phyloP scores from a whole-genome alignment of 768 basidiomycete species.

The Mycena indigotica region DNA sequence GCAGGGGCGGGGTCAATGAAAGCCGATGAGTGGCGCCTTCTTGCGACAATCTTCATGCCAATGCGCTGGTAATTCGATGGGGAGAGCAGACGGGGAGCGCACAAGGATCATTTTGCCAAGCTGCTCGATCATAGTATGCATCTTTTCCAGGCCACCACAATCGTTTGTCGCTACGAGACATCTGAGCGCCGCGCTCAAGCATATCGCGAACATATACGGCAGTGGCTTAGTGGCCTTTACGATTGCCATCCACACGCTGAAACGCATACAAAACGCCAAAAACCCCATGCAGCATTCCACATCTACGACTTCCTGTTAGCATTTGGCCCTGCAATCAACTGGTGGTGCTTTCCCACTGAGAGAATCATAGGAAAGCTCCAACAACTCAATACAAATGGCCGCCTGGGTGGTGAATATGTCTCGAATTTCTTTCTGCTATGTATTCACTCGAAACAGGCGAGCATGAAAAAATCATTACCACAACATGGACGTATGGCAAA shows the following conservation, averaged over 20 bases:
- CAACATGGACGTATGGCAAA: constrained; percentile 14
- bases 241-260: constrained; percentile 25
- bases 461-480: constrained; percentile 11
- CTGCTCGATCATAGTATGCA: constrained; percentile 30
- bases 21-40: constrained; percentile 37
- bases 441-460: constrained; percentile 1
- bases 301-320: constrained; percentile 35
- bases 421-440: background rate
- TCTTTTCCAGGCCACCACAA: constrained; percentile 26
- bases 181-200: constrained; percentile 4
- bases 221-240: constrained; percentile 27
- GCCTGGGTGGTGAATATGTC: constrained; percentile 24
- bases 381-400: constrained; percentile 33
- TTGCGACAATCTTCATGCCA: constrained; percentile 36
- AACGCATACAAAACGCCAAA: constrained; percentile 5
- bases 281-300: constrained; percentile 34
- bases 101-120: background rate
- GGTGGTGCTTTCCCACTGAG: constrained; percentile 46
- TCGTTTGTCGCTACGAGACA: constrained; percentile 23
- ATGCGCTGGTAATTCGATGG: constrained; percentile 35
- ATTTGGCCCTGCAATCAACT: constrained; percentile 38
- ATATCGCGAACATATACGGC: constrained; percentile 7
- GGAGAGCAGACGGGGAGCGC: constrained; percentile 13
- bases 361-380: constrained; percentile 39
- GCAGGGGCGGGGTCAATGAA: constrained; percentile 36